Conservation (phyloP, 495 filamentous ascomycete genomes). For the Podospora comata region DNA sequence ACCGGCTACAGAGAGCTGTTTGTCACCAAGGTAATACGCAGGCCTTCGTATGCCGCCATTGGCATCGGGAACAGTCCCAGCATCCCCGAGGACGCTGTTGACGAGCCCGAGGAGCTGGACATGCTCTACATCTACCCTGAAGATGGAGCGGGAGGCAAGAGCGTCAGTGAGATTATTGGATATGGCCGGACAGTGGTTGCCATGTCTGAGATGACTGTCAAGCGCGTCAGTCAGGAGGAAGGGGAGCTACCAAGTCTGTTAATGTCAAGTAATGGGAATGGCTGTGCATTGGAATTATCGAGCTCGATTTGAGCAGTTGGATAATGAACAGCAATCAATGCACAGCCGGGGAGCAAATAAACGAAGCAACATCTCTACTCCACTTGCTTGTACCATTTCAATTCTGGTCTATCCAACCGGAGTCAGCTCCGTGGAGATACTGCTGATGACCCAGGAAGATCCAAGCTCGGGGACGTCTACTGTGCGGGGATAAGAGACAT, state of each 20-base stretch:
- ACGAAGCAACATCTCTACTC: background rate
- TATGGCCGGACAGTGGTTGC: background rate
- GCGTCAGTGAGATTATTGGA: background rate
- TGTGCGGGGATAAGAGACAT: background rate
- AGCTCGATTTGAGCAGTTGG: background rate
- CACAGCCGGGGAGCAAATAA: background rate
- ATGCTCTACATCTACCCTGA: constrained; percentile 24
- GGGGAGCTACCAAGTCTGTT: background rate
- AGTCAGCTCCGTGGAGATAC: too few species aligned
- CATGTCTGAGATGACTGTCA: constrained; percentile 22
- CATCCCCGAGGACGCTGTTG: background rate
- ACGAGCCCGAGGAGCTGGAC: background rate
- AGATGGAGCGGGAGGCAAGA: background rate
- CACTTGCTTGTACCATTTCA: background rate
- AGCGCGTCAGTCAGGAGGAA: constrained; percentile 2
- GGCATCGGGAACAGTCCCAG: background rate
- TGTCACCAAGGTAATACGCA: constrained; percentile 3
- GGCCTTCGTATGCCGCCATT: background rate
- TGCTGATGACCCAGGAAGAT: background rate
- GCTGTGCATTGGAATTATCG: background rate
- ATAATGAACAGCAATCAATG: background rate
- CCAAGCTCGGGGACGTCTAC: too few species aligned
- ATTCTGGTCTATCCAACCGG: too few species aligned
- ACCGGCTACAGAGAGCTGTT: constrained; percentile 36
- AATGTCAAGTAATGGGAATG: background rate